Base-by-base conservation (phyloP, 352 stramenopile species). In the Globisporangium paddicum region DNA sequence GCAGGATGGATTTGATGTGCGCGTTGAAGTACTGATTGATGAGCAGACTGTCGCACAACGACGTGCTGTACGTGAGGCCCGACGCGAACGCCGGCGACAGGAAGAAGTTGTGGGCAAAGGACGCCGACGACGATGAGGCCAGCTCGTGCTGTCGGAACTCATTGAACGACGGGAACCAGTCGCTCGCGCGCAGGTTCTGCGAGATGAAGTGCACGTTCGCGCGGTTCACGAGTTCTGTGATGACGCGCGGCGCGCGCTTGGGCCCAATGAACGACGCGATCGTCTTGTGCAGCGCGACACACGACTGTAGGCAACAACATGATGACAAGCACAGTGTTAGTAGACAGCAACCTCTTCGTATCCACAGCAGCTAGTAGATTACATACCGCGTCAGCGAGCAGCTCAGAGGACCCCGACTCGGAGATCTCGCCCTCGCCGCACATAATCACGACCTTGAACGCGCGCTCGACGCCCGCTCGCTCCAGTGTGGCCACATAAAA, bases 21-120 rank as follows among this genome's bases (percentile, higher is more conserved):
- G 72, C 68, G 61, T 93, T 95, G 66, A 93, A 95, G 61, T 88
- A 95, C 72, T 93, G 82, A 63, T 95, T 95, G 71, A 95, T 91
- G 25, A 95, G 84, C 9, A 95, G 48, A 47, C 80, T 93, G 64
- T 95, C 85, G 38, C 85, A 95, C 28, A 95, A 69, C 18, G 82
- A 93, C 13, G 80, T 87, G 70, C 82, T 93, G 72, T 92, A 95
- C 28, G 85, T 84, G 41, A 95, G 66, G 3, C 85, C 85, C n/a
- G 81, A 90, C 0, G 85, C 81, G 52, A 95, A 95, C 23, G 81
- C 80, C 6, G 82, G 81, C 1, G 82, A 93, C 23, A 90, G n/a
- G 56, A 86, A 88, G 60, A 93, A 93, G 51, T 93, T 85, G 35
- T 75, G 70, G 30, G 82, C 83, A n/a, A 93, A 86, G 13, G 73